phyloP scores from a whole-genome alignment of 805 yeast genomes.

The Zygotorulaspora florentina region DNA sequence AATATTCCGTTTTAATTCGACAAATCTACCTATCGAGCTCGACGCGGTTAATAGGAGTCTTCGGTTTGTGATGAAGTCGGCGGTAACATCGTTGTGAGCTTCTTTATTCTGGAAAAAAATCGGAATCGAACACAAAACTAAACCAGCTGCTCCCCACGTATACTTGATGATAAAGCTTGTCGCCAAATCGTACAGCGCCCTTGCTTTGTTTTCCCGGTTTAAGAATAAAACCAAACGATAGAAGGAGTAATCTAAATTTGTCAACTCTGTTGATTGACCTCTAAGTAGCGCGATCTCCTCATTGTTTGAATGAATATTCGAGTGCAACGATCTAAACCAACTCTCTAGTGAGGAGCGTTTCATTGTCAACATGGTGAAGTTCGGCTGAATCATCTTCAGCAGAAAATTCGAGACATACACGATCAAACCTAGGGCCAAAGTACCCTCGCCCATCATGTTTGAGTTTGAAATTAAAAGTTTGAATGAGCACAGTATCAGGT shows the following conservation, averaged over 20 bases:
- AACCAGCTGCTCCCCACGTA: slow-evolving; percentile 94
- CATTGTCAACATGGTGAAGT: slow-evolving; percentile 76
- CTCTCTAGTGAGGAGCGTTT: slow-evolving; percentile 80
- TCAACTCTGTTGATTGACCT: slow-evolving; percentile 77
- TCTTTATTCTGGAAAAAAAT: slow-evolving; percentile 55
- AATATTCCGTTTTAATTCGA: slow-evolving; percentile 77
- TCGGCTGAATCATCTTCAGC: slow-evolving; percentile 77
- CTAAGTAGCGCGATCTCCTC: slow-evolving; percentile 86
- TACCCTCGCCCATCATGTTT: slow-evolving; percentile 60
- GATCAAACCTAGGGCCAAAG: slow-evolving; percentile 68
- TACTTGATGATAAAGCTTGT: slow-evolving; percentile 88
- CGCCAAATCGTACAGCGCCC: slow-evolving; percentile 76
- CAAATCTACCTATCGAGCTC: slow-evolving; percentile 81
- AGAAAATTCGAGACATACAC: slow-evolving; percentile 77
- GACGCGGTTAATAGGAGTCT: slow-evolving; percentile 79
- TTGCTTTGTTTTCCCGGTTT: slow-evolving; percentile 67
- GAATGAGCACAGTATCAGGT: slow-evolving; percentile 73
- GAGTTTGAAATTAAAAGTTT: slow-evolving; percentile 54
- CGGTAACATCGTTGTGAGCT: slow-evolving; percentile 45
- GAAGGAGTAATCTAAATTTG: slow-evolving; percentile 71
- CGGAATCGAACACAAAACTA: slow-evolving; percentile 82
- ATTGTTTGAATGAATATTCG: slow-evolving; percentile 68
- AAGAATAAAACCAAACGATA: slow-evolving; percentile 76
- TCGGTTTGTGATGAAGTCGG: slow-evolving; percentile 86
- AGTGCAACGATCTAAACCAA: slow-evolving; percentile 74